Conservation (phyloP, 345 rosid species). For the Cardamine resedifolia region DNA sequence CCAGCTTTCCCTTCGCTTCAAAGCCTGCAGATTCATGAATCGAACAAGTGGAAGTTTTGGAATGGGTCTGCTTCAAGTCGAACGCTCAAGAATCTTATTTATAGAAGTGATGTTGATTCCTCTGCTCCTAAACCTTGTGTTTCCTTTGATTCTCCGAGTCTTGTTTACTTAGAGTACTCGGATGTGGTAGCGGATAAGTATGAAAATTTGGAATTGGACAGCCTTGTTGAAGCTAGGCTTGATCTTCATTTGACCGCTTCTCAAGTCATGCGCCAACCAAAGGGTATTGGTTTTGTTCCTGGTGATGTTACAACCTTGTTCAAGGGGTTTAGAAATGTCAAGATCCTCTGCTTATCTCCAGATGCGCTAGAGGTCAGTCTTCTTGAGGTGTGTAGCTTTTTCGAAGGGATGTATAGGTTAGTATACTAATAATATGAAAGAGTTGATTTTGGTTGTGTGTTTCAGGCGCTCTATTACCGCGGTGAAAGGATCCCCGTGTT, state of each 20-base stretch:
- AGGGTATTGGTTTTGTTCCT: background rate
- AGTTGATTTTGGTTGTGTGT: conserved; percentile 11
- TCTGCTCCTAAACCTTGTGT: conserved; percentile 24
- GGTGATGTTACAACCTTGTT: conserved; percentile 27
- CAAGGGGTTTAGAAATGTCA: conserved; percentile 16
- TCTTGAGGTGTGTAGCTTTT: background rate
- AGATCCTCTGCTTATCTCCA: conserved; percentile 36
- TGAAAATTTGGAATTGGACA: background rate
- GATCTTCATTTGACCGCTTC: conserved; percentile 1
- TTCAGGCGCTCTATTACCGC: conserved; percentile 37
- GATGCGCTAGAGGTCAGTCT: conserved; percentile 33
- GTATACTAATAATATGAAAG: background rate
- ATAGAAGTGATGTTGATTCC: background rate
- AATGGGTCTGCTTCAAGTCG: conserved; percentile 14
- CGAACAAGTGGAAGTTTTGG: conserved; percentile 11
- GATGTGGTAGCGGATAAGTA: conserved; percentile 29
- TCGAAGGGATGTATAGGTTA: background rate
- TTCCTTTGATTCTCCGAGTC: conserved; percentile 25
- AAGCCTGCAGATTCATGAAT: conserved; percentile 11
- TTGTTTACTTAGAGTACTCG: conserved; percentile 32
- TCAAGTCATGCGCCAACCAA: conserved; percentile 27
- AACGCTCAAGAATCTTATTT: background rate
- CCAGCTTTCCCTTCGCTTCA: conserved; percentile 22
- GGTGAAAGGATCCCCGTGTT: conserved; percentile 9
- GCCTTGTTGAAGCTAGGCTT: conserved; percentile 36